Evolutionary conservation across 179 eudicot species (phyloP).

Genomic region (Beta macrorhiza): DNA sequence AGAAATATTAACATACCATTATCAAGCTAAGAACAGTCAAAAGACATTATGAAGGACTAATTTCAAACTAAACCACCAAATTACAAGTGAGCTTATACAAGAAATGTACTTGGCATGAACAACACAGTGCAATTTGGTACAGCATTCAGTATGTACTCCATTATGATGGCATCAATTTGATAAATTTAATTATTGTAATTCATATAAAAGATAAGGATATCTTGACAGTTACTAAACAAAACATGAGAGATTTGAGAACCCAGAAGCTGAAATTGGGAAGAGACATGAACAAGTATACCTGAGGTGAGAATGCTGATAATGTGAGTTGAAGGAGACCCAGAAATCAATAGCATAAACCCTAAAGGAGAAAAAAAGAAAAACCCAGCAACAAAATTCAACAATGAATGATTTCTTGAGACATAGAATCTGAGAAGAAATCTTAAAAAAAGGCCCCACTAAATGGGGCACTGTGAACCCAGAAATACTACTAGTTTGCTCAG

Average conservation of each 20-base stretch:
- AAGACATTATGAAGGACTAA: not conserved
- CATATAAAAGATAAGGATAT: not conserved
- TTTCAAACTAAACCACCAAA: not conserved
- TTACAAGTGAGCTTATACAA: not conserved
- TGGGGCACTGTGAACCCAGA: not conserved
- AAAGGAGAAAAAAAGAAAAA: not conserved
- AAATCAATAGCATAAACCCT: constrained; percentile 4
- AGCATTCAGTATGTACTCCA: too few relatives aligned
- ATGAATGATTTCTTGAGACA: not conserved
- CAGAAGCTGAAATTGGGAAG: not conserved
- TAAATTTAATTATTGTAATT: not conserved
- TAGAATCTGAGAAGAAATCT: not conserved
- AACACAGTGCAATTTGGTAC: not conserved
- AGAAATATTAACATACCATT: not conserved
- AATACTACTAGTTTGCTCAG: not conserved
- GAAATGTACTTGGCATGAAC: not conserved
- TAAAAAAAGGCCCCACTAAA: not conserved
- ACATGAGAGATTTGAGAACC: not conserved
- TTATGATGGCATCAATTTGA: not conserved
- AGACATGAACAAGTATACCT: not conserved
- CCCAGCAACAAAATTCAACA: constrained; percentile 9
- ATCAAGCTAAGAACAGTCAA: not conserved
- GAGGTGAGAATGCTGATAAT: not conserved
- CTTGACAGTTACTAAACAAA: not conserved
- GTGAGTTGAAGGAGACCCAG: constrained; percentile 8